Evolutionary conservation across 805 yeast species (phyloP), one percentile per base, ranked within the genome.

Genomic region (Zygoascus biomembranicola): DNA sequence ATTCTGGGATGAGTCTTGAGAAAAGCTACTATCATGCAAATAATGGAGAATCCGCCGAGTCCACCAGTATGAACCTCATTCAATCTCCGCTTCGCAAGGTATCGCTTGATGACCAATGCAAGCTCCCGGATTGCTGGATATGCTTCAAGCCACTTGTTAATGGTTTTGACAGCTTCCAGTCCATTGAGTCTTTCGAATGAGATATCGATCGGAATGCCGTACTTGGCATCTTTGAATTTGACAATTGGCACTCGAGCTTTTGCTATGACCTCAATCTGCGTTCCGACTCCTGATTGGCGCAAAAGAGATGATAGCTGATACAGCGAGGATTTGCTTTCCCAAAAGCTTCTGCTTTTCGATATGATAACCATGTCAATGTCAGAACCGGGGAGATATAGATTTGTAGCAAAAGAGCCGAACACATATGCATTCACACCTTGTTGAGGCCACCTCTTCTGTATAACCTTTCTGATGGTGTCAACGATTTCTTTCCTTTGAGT

Each of bases 321-420:
- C 47, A 92, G 69, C 23, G 79, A 72, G n/a, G 81, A 75, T 54
- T 77, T 78, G 61, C 80, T 89, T 51, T 73, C 73, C 35, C 35
- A 26, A 60, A 79, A 76, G 57, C 75, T 78, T 2, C 84, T 82
- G 13, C 72, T 69, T 16, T 75, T 69, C 20, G 95, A 85, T 2
- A 84, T 73, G 23, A 92, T 79, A 46, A 90, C 97, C 82, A 94
- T 84, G 68, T 92, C 99, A 32, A 92, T 89, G 74, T 92, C 99
- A 0, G 97, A 88, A 1, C 96, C 96, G 0, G 98, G 98, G 16
- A 92, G 73, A 64, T 90, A 92, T 56, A 92, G 72, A 64, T 90
- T 97, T 0, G 97, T 90, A 0, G 98, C 96, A 67, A 80, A 87
- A 0, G 97, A 90, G 0, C 99, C 99, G 73, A 94, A 92, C 8